These are phyloP conservation scores for Kalanchoe fedtschenkoi DNA, from an alignment of 164 flowering plant genomes.

Conservation along the genomic window DNA sequence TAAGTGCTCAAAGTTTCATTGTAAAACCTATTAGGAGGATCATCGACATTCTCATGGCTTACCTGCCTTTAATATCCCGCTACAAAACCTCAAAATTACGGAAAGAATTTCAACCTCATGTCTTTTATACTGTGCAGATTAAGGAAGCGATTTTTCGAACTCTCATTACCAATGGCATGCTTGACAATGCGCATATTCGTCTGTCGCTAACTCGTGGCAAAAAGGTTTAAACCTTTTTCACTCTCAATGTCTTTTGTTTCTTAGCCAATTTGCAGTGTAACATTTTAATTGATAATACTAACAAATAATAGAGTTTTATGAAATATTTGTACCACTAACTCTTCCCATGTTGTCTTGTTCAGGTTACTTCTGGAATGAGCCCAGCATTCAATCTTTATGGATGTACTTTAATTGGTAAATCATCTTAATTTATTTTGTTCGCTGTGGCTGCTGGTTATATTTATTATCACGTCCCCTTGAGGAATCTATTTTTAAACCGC, in stretches of 20 bases:
- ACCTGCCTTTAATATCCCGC: not conserved
- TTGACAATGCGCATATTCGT: constrained; percentile 83
- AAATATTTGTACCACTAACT: not conserved
- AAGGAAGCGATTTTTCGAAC: constrained; percentile 83
- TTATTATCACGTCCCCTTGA: no score
- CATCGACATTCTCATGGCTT: not conserved
- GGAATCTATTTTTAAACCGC: not conserved
- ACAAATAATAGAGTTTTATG: no score
- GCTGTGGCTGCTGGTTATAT: no score
- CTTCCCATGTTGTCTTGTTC: not conserved
- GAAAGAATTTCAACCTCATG: not conserved
- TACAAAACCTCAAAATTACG: not conserved
- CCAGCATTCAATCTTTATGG: constrained; percentile 94
- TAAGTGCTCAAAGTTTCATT: constrained; percentile 10
- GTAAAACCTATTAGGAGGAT: not conserved
- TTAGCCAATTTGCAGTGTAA: no score
- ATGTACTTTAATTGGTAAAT: constrained; percentile 84
- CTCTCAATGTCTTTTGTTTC: not conserved
- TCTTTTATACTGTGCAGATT: constrained; percentile 33
- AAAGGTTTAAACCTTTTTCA: constrained; percentile 37
- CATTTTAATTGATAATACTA: not conserved
- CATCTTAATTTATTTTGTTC: not conserved
- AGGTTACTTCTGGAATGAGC: constrained; percentile 82
- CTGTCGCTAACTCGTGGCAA: constrained; percentile 90
- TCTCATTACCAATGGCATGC: constrained; percentile 84